Evolutionary conservation across 2,329 filamentous ascomycete genomes (phyloP), one percentile per base, ranked within the genome.

Genomic region (Lachnellula subtilissima): DNA sequence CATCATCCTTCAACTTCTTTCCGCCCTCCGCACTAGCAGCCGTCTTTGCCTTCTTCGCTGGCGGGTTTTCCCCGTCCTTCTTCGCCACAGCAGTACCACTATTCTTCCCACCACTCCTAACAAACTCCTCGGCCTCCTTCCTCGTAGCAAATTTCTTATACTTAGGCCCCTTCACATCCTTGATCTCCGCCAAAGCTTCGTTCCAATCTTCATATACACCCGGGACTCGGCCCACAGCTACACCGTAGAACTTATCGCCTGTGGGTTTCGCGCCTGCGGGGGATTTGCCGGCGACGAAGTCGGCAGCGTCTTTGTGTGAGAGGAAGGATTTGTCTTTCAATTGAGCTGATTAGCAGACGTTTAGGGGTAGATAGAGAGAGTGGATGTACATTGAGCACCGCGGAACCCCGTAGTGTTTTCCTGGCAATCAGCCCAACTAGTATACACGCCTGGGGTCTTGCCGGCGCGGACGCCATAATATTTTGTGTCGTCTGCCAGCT

Each of bases 41-140:
- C 42, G 25, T 59, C 45, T 57, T 64, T n/a, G 47, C 51, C 40
- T 61, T 65, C 57, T 66, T 62, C 14, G 45, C 12, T 17, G 22
- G 36, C 14, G 53, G 56, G 32, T 50, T 58, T 22, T 54, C 42
- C n/a, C 63, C 60, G 11, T 61, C 54, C 32, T 69, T 70, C 49
- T 72, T 62, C 73, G 67, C 23, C 43, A 50, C 57, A 8, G 35
- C 45, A 12, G 39, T 36, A 12, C 40, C 49, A 43, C 23, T 40
- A 17, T 15, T 40, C 73, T 62, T 62, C 47, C 66, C 69, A 28
- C 70, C 74, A 46, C 69, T 71, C 39, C 73, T 75, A 50, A 96
- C 88, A 69, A 89, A 97, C 19, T 83, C 83, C 67, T 93, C 84
- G 0, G 93, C 93, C 70, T 95, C 91, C 55, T 77, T 78, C 25